Percentiles rank a stretch among this genome's conserved stretches.
These are phyloP conservation scores for Chlorella vulgaris DNA, from an alignment of 139 green algal species.

Conservation along the genomic window DNA sequence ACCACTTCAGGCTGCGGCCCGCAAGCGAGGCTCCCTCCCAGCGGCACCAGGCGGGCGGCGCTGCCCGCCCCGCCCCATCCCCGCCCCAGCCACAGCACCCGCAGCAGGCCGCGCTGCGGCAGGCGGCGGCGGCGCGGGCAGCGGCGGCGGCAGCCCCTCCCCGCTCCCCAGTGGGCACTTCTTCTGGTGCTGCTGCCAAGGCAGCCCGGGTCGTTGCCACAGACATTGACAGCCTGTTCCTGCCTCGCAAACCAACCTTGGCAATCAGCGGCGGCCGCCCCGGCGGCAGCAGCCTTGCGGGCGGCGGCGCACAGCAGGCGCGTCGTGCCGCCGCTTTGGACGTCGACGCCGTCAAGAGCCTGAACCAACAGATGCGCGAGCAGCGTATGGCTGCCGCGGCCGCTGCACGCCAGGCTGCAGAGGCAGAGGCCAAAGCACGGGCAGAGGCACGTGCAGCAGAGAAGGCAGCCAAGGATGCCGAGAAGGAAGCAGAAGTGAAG, in stretches of 20 bases:
- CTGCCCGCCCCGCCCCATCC: background rate
- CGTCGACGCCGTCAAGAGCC: background rate
- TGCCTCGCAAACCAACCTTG: slow-evolving; percentile 7
- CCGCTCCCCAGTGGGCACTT: background rate
- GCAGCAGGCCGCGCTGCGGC: background rate
- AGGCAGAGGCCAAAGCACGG: slow-evolving; percentile 6
- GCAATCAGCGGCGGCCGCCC: slow-evolving; percentile 1
- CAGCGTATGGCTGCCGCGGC: background rate
- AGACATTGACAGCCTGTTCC: slow-evolving; percentile 18
- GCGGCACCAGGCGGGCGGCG: background rate
- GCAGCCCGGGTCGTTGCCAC: background rate
- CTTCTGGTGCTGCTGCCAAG: background rate
- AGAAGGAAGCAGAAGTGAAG: slow-evolving; percentile 29
- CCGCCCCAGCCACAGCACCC: background rate
- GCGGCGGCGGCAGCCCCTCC: background rate
- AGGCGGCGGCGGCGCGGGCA: background rate
- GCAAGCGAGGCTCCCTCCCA: slow-evolving; percentile 6
- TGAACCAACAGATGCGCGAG: slow-evolving; percentile 5
- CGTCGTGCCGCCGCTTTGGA: slow-evolving; percentile 12
- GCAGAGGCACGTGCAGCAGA: slow-evolving; percentile 3
- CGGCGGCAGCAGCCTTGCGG: background rate
- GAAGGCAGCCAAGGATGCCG: slow-evolving; percentile 26
- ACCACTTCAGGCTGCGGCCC: slow-evolving; percentile 27
- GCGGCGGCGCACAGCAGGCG: background rate
- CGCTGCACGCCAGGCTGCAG: slow-evolving; percentile 15